phyloP scores from a whole-genome alignment of 2,329 filamentous ascomycete species.

The Bretziella fagacearum region DNA sequence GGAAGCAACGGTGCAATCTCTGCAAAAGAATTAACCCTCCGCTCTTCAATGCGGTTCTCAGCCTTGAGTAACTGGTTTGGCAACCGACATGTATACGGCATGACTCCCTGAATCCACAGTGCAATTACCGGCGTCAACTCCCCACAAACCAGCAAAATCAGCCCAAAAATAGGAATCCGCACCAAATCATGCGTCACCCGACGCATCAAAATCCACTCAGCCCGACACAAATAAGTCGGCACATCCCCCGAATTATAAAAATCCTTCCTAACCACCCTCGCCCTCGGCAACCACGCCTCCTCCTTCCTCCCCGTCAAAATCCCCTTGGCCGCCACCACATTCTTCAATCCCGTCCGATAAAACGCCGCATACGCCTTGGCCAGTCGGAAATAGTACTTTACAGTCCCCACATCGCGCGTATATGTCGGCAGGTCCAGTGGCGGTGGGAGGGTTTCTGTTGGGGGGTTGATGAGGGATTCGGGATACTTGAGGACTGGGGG shows the following conservation, averaged over 20 bases:
- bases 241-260: constrained; percentile 52
- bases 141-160: constrained; percentile 62
- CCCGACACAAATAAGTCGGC: constrained; percentile 33
- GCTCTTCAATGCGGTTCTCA: constrained; percentile 25
- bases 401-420: constrained; percentile 24
- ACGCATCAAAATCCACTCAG: constrained; percentile 51
- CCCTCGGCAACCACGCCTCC: constrained; percentile 26
- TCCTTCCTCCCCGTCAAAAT: constrained; percentile 23
- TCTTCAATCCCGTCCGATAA: constrained; percentile 72
- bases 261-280: constrained; percentile 24
- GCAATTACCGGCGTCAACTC: constrained; percentile 77
- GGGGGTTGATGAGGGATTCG: constrained; percentile 43
- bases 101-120: constrained; percentile 48
- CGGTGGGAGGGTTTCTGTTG: constrained; percentile 54
- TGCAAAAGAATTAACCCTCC: constrained; percentile 33
- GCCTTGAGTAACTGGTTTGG: constrained; percentile 48
- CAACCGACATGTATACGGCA: constrained; percentile 70
- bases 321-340: constrained; percentile 51
- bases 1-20: constrained; percentile 22
- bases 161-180: constrained; percentile 61
- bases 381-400: constrained; percentile 37
- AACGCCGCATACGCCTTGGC: constrained; percentile 67
- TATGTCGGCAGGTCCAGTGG: constrained; percentile 41
- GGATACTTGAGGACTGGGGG: constrained; percentile 6
- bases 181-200: constrained; percentile 55